A percentile compares a stretch with the other conserved stretches of the same genome.
These are phyloP conservation scores for Acer saccharum DNA, from an alignment of 345 rosid genomes.

Conservation along the genomic window DNA sequence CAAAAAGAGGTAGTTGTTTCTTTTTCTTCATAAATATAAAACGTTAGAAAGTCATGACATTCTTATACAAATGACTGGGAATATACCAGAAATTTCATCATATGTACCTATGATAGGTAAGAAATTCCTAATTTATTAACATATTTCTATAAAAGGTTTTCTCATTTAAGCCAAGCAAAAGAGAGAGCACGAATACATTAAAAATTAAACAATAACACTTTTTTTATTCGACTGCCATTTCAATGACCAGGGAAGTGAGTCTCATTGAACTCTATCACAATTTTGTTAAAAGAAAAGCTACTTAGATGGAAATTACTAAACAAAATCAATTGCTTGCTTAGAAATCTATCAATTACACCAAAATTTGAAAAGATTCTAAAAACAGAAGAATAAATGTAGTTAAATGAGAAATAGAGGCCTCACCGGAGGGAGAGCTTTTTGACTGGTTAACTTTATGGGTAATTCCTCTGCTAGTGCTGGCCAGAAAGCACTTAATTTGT, in stretches of 20 bases:
- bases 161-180: background rate
- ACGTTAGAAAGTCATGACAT: background rate
- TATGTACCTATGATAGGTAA: background rate
- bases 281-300: no score
- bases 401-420: conserved; percentile 16
- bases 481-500: conserved; percentile 64
- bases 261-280: background rate
- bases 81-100: background rate
- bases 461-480: conserved; percentile 68
- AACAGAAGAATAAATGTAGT: background rate
- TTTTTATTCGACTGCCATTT: background rate
- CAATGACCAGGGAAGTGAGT: background rate
- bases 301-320: background rate
- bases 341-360: background rate
- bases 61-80: background rate
- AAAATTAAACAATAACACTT: conserved; percentile 7
- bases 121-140: background rate
- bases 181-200: conserved; percentile 3
- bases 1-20: background rate
- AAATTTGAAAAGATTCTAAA: background rate
- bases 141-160: background rate
- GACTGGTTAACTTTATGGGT: conserved; percentile 55
- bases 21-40: background rate
- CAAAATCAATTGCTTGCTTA: background rate
- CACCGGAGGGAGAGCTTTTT: conserved; percentile 48